Conservation (phyloP, 2,329 filamentous ascomycete genomes). For the Cercospora brassicicola region DNA sequence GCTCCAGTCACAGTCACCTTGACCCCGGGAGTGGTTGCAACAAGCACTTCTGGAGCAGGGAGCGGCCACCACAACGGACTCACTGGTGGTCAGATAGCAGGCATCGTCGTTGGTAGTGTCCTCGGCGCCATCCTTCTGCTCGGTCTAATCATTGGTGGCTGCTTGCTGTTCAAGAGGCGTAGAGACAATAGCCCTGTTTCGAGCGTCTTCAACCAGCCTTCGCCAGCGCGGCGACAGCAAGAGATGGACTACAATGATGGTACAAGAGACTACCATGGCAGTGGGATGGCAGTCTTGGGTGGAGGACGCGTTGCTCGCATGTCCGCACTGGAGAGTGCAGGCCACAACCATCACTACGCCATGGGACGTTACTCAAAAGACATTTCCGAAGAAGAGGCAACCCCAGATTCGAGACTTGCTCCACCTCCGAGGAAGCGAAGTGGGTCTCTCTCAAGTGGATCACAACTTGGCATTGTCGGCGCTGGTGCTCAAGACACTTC, state of each 20-base stretch:
- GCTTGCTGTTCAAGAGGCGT: slow-evolving; percentile 60
- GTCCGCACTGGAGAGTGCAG: slow-evolving; percentile 83
- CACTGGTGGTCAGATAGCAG: slow-evolving; percentile 83
- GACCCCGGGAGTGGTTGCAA: slow-evolving; percentile 48
- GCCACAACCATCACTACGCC: slow-evolving; percentile 44
- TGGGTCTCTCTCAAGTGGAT: slow-evolving; percentile 85
- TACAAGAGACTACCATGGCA: slow-evolving; percentile 38
- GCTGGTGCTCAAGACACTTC: slow-evolving; percentile 66
- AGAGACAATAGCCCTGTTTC: slow-evolving; percentile 61
- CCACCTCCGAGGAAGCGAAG: slow-evolving; percentile 61
- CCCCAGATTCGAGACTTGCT: slow-evolving; percentile 62
- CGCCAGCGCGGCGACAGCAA: slow-evolving; percentile 53
- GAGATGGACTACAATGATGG: slow-evolving; percentile 47
- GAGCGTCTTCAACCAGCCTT: slow-evolving; percentile 86
- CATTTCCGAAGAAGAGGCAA: slow-evolving; percentile 59
- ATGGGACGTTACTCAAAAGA: slow-evolving; percentile 54
- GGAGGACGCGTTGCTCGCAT: slow-evolving; percentile 91
- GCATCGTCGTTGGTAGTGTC: slow-evolving; percentile 80
- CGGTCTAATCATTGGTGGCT: slow-evolving; percentile 59
- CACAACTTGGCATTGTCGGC: slow-evolving; percentile 55
- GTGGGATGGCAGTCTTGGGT: slow-evolving; percentile 72
- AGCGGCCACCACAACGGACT: slow-evolving; percentile 65
- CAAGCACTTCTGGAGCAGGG: slow-evolving; percentile 33
- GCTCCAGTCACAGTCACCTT: slow-evolving; percentile 63
- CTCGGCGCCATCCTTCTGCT: slow-evolving; percentile 69